phyloP scores from a whole-genome alignment of 2,329 filamentous ascomycete species.

The Fusarium buharicum region DNA sequence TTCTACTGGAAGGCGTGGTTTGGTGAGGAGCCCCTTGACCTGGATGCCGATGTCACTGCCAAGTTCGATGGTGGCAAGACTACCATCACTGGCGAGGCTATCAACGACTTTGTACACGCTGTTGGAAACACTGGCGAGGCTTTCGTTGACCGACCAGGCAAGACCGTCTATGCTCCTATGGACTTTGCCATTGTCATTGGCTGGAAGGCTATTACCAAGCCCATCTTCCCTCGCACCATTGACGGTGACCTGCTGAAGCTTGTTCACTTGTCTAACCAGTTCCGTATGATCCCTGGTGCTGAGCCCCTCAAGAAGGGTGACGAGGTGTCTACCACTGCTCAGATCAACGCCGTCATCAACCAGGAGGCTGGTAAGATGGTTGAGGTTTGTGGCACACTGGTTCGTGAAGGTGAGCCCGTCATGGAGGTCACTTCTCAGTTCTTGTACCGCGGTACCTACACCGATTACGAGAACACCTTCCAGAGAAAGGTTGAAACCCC shows the following conservation, averaged over 20 bases:
- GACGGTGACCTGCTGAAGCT: slow-evolving; percentile 96
- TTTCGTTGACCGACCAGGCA: slow-evolving; percentile 94
- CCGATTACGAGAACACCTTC: slow-evolving; percentile 97
- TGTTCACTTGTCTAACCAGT: slow-evolving; percentile 95
- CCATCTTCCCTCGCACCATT: slow-evolving; percentile 96
- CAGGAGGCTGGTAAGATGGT: slow-evolving; percentile 99
- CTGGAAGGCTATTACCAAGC: slow-evolving; percentile 99
- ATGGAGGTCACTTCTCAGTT: slow-evolving; percentile 99
- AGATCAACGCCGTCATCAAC: slow-evolving; percentile 98
- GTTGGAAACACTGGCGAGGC: slow-evolving; percentile 98
- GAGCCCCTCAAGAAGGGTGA: slow-evolving; percentile 96
- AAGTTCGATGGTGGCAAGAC: slow-evolving; percentile 90
- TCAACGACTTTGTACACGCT: slow-evolving; percentile 98
- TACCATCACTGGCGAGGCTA: slow-evolving; percentile 88
- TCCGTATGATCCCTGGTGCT: slow-evolving; percentile 97
- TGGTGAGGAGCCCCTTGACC: slow-evolving; percentile 82
- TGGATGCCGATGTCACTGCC: slow-evolving; percentile 85
- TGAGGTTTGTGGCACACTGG: slow-evolving; percentile 97
- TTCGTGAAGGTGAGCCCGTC: slow-evolving; percentile 81
- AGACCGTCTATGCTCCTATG: slow-evolving; percentile 96
- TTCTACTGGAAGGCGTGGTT: slow-evolving; percentile 99
- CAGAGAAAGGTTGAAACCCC: slow-evolving; percentile 96
- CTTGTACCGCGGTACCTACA: slow-evolving; percentile 92
- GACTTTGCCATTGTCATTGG: slow-evolving; percentile 98
- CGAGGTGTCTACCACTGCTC: slow-evolving; percentile 88